phyloP scores from a whole-genome alignment of 83 land plant species.

The Diphasiastrum complanatum region DNA sequence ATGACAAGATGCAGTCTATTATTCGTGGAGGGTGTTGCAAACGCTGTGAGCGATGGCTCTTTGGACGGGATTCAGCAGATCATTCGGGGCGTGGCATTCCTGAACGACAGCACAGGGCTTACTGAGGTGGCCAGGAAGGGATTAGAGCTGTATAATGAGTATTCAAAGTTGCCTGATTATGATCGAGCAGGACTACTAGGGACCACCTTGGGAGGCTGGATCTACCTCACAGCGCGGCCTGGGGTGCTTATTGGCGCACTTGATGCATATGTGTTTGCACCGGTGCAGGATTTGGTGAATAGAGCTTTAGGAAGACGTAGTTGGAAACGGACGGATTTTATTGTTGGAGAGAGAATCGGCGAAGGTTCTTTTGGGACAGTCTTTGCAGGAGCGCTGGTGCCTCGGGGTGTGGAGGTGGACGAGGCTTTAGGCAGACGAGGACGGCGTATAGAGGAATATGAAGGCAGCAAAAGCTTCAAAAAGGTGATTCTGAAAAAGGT shows the following conservation, averaged over 20 bases:
- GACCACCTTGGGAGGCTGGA: constrained; percentile 30
- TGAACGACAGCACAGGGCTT: too few relatives aligned
- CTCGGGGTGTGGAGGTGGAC: constrained; percentile 47
- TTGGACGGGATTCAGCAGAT: too few relatives aligned
- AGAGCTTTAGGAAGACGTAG: constrained; percentile 52
- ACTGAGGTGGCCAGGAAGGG: too few relatives aligned
- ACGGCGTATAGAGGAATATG: constrained; percentile 42
- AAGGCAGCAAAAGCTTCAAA: constrained; percentile 45
- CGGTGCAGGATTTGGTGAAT: constrained; percentile 63
- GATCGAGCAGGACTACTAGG: constrained; percentile 16
- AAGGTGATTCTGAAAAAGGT: constrained; percentile 92
- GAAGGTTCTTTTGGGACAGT: constrained; percentile 98
- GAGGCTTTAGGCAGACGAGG: constrained; percentile 37
- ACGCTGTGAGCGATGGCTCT: too few relatives aligned
- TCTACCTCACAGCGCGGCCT: constrained; percentile 86
- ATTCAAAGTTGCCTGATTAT: constrained; percentile 21
- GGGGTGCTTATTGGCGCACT: constrained; percentile 85
- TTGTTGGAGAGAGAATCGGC: constrained; percentile 67
- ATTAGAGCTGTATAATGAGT: too few relatives aligned
- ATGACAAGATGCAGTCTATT: too few relatives aligned
- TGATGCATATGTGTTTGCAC: constrained; percentile 86
- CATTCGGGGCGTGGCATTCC: too few relatives aligned
- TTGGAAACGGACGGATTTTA: constrained; percentile 65
- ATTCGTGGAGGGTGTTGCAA: too few relatives aligned
- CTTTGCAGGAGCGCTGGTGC: constrained; percentile 72